A percentile compares a stretch with the other conserved stretches of the same genome.
Conservation (phyloP, 768 basidiomycete species). For the Pisolithus sp. region DNA sequence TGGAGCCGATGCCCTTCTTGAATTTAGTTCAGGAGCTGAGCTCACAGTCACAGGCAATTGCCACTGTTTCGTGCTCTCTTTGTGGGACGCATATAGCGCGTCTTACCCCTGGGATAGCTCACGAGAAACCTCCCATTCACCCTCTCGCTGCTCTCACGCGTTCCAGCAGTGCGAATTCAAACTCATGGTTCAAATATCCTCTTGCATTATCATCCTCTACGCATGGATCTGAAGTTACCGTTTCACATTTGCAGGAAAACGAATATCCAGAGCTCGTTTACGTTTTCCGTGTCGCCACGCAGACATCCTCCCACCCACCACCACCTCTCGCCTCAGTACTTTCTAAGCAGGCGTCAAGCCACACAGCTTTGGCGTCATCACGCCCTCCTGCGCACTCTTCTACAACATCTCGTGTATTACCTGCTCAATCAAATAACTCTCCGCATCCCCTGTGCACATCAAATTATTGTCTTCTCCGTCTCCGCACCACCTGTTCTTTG, state of each 20-base stretch:
- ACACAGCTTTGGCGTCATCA: slow-evolving; percentile 24
- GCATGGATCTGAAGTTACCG: slow-evolving; percentile 10
- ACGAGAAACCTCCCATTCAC: slow-evolving; percentile 26
- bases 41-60: slow-evolving; percentile 40
- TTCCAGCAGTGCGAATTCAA: slow-evolving; percentile 41
- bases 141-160: slow-evolving; percentile 25
- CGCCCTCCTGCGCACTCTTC: slow-evolving; percentile 20
- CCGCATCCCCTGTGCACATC: slow-evolving; percentile 69
- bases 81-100: slow-evolving; percentile 56
- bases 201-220: slow-evolving; percentile 29
- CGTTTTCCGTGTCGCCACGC: slow-evolving; percentile 56
- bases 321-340: slow-evolving; percentile 16
- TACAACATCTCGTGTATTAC: slow-evolving; percentile 38
- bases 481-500: slow-evolving; percentile 82
- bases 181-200: slow-evolving; percentile 54
- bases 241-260: slow-evolving; percentile 27
- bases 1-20: slow-evolving; percentile 75
- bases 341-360: slow-evolving; percentile 25
- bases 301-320: slow-evolving; percentile 20
- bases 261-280: slow-evolving; percentile 44
- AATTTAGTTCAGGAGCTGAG: slow-evolving; percentile 51
- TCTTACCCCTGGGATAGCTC: slow-evolving; percentile 32
- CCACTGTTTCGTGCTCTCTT: slow-evolving; percentile 65
- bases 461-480: slow-evolving; percentile 80
- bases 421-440: slow-evolving; percentile 17